These are phyloP conservation scores for Phialophora expanda DNA, from an alignment of 2,329 filamentous ascomycete species.

Conservation along the genomic window DNA sequence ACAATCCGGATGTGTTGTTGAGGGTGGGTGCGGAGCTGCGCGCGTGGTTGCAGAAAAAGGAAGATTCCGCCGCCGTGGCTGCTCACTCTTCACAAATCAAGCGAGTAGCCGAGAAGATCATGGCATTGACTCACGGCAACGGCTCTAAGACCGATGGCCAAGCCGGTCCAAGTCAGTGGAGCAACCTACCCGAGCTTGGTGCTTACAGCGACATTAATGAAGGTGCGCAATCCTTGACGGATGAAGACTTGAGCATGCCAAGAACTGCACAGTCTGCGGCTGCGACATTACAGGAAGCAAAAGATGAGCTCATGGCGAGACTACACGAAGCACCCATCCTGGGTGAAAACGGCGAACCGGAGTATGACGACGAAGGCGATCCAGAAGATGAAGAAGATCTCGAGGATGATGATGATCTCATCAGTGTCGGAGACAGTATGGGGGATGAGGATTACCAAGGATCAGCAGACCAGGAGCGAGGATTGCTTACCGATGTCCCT, in stretches of 20 bases:
- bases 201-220: conserved; percentile 48
- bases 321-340: conserved; percentile 50
- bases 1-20: conserved; percentile 41
- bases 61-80: conserved; percentile 2
- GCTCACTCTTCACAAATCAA: conserved; percentile 6
- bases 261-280: conserved; percentile 55
- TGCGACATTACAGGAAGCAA: conserved; percentile 57
- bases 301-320: conserved; percentile 57
- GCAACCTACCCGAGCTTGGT: conserved; percentile 51
- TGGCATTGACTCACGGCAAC: conserved; percentile 45
- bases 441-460: conserved; percentile 59
- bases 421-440: conserved; percentile 51
- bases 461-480: conserved; percentile 64
- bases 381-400: conserved; percentile 45
- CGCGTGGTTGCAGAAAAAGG: conserved; percentile 30
- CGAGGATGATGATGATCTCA: conserved; percentile 52
- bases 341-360: conserved; percentile 48
- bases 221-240: conserved; percentile 48
- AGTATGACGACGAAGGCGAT: conserved; percentile 55
- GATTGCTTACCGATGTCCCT: conserved; percentile 88
- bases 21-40: conserved; percentile 43
- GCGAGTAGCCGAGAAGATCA: conserved; percentile 38
- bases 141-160: conserved; percentile 51
- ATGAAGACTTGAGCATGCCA: conserved; percentile 54
- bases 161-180: conserved; percentile 49